Evolutionary conservation across 345 rosid species (phyloP), one percentile per base, ranked within the genome.

Genomic region (Acer yangbiense): DNA sequence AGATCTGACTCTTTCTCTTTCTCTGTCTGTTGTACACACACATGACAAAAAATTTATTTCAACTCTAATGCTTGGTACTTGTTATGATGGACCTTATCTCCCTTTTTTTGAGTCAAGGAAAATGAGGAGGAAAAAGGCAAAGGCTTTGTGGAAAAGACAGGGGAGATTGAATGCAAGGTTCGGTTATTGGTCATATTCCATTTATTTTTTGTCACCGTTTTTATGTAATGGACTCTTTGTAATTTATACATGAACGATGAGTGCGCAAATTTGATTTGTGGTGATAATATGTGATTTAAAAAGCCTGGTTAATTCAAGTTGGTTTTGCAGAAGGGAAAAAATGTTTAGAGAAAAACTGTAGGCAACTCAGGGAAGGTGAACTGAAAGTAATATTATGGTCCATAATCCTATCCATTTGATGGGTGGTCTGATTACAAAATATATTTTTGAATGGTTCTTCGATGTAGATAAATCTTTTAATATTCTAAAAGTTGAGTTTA

Each of bases 141-240:
- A 65, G 25, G 48, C 70, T 76, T 32, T 18, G 4, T 1, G 41
- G 77, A 71, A 29, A 71, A 71, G 61, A 46, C 50, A n/a, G 74
- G 29, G 27, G 46, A 55, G 73, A 65, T 75, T 75, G 82, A 71
- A 71, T 82, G 82, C 85, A 82, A 78, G 85, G 79, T 82, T 75
- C 21, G 77, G 68, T 46, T 48, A 4, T 9, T 75, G 54, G 1
- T 73, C 57, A 43, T 29, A 29, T 29, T 29, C 4, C 35, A 29
- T 29, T 29, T 29, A 27, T 27, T 27, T 27, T 2, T 1, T 27
- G 29, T 27, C 29, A 20, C 39, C 1, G 13, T 6, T 55, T 55
- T 32, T 23, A 32, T 35, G 2, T 10, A 58, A 18, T 46, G 65
- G 39, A 11, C 25, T 55, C n/a, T 72, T 7, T 12, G 50, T 39